Conservation (phyloP, 345 rosid genomes). For the Eucalyptus melliodora region DNA sequence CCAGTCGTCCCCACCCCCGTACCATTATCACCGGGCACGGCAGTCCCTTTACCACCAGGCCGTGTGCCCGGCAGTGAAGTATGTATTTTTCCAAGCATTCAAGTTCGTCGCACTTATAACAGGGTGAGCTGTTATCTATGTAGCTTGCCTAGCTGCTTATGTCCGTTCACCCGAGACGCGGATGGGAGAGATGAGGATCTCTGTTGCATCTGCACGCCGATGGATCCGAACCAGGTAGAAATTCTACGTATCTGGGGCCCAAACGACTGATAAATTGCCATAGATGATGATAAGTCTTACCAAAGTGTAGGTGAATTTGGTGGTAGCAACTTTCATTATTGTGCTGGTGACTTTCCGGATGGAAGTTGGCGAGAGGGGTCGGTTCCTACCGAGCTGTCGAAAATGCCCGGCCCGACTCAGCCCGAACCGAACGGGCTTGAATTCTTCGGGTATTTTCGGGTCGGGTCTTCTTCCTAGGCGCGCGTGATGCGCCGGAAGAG, state of each 20-base stretch:
- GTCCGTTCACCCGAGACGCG: background rate
- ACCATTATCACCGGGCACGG: accelerated
- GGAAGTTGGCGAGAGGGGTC: background rate
- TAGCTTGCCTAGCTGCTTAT: background rate
- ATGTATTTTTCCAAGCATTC: background rate
- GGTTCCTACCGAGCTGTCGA: background rate
- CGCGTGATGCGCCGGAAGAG: background rate
- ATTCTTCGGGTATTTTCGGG: background rate
- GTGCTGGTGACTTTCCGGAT: background rate
- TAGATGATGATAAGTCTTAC: background rate
- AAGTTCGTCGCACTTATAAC: background rate
- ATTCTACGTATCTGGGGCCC: accelerated
- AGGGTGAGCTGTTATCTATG: background rate
- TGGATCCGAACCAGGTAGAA: background rate
- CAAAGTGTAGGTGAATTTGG: background rate
- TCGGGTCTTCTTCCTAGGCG: background rate
- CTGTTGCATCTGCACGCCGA: background rate
- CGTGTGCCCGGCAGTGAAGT: background rate
- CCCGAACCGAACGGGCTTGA: accelerated
- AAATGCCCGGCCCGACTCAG: background rate
- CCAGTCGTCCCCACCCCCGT: background rate
- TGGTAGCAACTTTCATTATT: background rate
- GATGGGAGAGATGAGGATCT: background rate
- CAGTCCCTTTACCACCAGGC: accelerated
- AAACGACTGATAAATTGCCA: background rate